phyloP scores from a whole-genome alignment of 2,329 filamentous ascomycete genomes.

The Fusarium newnesense region DNA sequence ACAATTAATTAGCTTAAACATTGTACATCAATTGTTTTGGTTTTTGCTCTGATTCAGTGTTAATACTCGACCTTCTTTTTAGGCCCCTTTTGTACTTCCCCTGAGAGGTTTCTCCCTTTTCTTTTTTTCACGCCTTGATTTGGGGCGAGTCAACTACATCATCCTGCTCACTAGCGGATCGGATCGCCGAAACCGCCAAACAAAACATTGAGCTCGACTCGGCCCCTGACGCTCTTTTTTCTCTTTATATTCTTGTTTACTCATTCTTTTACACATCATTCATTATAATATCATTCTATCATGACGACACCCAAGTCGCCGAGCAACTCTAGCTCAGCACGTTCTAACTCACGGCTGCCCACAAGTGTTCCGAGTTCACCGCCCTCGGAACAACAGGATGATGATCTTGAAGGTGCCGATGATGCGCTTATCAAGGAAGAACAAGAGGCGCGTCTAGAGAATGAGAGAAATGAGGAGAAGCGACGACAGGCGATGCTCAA shows the following conservation, averaged over 20 bases:
- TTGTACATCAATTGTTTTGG: background rate
- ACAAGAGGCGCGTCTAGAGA: conserved; percentile 48
- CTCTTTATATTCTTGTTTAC: background rate
- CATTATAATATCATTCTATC: background rate
- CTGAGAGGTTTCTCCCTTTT: conserved; percentile 3
- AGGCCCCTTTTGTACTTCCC: background rate
- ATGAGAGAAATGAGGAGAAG: conserved; percentile 62
- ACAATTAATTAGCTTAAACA: conserved; percentile 7
- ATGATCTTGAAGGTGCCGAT: conserved; percentile 39
- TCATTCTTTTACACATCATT: background rate
- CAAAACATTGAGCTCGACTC: conserved; percentile 4
- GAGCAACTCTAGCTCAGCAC: conserved; percentile 44
- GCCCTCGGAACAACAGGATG: conserved; percentile 30
- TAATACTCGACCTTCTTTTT: background rate
- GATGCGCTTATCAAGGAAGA: conserved; percentile 51
- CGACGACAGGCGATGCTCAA: conserved; percentile 49
- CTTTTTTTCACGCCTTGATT: conserved; percentile 8
- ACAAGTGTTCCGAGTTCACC: conserved; percentile 54
- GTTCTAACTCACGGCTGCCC: conserved; percentile 45
- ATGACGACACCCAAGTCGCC: conserved; percentile 48
- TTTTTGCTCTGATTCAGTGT: background rate
- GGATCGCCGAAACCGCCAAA: conserved; percentile 8
- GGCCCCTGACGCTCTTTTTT: background rate
- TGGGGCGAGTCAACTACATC: conserved; percentile 39
- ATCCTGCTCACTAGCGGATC: conserved; percentile 33